Percentiles rank a stretch among this genome's conserved stretches.
phyloP scores from a whole-genome alignment of 495 filamentous ascomycete genomes.

The Aspergillus homomorphus region DNA sequence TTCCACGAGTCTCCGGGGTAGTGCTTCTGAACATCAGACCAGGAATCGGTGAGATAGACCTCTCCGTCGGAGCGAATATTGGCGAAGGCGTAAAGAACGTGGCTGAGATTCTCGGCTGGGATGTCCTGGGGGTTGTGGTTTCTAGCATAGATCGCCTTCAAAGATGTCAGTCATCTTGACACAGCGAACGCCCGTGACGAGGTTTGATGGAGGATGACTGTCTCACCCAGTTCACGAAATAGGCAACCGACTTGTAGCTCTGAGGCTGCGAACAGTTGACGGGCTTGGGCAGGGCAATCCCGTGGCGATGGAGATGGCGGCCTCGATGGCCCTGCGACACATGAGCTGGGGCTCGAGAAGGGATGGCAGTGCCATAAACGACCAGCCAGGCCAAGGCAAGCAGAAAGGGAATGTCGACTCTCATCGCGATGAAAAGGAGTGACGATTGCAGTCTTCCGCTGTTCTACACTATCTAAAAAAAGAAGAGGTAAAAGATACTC shows the following conservation, averaged over 20 bases:
- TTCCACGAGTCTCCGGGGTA: constrained; percentile 74
- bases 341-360: background rate
- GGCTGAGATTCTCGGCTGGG: constrained; percentile 71
- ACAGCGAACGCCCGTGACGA: no score
- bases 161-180: no score
- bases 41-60: constrained; percentile 78
- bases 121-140: constrained; percentile 74
- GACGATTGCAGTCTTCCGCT: no score
- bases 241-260: constrained; percentile 68
- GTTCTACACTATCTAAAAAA: no score
- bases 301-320: background rate
- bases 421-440: background rate
- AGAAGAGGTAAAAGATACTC: no score
- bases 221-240: constrained; percentile 76
- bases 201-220: background rate
- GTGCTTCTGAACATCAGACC: constrained; percentile 73
- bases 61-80: constrained; percentile 64
- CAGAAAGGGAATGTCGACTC: background rate
- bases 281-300: background rate
- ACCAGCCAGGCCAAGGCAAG: background rate
- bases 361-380: background rate
- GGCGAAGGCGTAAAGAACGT: constrained; percentile 83
- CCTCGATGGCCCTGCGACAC: background rate
- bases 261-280: constrained; percentile 4
- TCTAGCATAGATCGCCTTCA: constrained; percentile 32